Conservation (phyloP, 345 rosid genomes). For the Citrus mangshanensis region DNA sequence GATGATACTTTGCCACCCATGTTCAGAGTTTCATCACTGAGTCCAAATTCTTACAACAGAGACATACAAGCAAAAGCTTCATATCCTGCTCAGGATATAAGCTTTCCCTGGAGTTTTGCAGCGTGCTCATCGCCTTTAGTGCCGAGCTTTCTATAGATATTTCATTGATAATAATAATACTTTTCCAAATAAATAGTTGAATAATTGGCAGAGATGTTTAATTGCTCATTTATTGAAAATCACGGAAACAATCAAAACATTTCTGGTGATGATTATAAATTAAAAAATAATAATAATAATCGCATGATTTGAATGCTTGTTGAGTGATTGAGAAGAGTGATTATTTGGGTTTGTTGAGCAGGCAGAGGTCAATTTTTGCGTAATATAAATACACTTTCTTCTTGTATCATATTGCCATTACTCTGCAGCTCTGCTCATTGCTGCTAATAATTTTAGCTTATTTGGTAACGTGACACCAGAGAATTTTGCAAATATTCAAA, state of each 20-base stretch:
- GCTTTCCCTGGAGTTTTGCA: conserved; percentile 26
- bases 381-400: neutral
- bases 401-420: neutral
- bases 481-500: neutral
- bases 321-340: neutral
- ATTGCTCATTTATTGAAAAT: neutral
- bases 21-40: conserved; percentile 5
- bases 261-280: neutral
- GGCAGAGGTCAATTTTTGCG: neutral
- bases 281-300: neutral
- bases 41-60: conserved; percentile 5
- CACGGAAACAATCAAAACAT: conserved; percentile 4
- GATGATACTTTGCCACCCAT: conserved; percentile 9
- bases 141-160: conserved; percentile 28
- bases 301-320: neutral
- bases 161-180: neutral
- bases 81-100: conserved; percentile 10
- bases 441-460: neutral
- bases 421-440: neutral
- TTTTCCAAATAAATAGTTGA: neutral
- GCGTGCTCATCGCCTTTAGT: conserved; percentile 28
- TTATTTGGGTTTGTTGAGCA: conserved; percentile 1
- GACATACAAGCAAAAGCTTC: conserved; percentile 12
- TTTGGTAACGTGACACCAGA: neutral
- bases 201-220: neutral